These are phyloP conservation scores for Aspergillus nanangensis DNA, from an alignment of 495 filamentous ascomycete species.

Conservation along the genomic window DNA sequence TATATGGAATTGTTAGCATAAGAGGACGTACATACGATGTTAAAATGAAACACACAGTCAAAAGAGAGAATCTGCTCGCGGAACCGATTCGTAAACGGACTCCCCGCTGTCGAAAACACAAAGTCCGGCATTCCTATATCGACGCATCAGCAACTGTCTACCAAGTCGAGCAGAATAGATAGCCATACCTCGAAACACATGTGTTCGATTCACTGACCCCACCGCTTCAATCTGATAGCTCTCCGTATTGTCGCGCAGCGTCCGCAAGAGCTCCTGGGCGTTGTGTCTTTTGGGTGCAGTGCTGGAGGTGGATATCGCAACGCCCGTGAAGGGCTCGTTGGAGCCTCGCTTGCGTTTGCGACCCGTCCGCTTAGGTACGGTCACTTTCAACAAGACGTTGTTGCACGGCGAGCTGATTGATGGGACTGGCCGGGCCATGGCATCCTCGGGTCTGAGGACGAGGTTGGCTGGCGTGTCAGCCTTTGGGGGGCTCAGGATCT, in stretches of 20 bases:
- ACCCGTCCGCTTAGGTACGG: conserved; percentile 80
- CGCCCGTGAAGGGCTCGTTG: conserved; percentile 53
- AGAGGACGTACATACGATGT: neutral
- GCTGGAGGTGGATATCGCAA: conserved; percentile 5
- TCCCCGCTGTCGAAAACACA: conserved; percentile 60
- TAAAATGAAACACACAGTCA: conserved; percentile 45
- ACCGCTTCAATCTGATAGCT: conserved; percentile 67
- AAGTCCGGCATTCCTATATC: conserved; percentile 62
- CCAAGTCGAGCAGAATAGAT: too few relatives aligned
- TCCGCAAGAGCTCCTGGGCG: conserved; percentile 51
- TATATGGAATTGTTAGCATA: conserved; percentile 17
- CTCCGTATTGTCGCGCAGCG: conserved; percentile 64
- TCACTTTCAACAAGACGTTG: conserved; percentile 82
- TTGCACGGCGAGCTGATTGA: conserved; percentile 67
- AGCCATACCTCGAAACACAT: conserved; percentile 72
- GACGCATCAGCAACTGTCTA: conserved; percentile 1
- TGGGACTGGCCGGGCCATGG: conserved; percentile 65
- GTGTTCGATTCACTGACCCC: conserved; percentile 70
- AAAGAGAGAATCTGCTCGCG: conserved; percentile 59
- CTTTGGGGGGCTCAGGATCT: conserved; percentile 42
- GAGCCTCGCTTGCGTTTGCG: conserved; percentile 76
- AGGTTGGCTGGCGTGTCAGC: conserved; percentile 44
- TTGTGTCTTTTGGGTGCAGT: conserved; percentile 16
- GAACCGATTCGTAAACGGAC: conserved; percentile 61
- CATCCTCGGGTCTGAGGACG: conserved; percentile 72